Base-by-base conservation (phyloP, 768 basidiomycete species). In the Symmetrospora coprosmae region DNA sequence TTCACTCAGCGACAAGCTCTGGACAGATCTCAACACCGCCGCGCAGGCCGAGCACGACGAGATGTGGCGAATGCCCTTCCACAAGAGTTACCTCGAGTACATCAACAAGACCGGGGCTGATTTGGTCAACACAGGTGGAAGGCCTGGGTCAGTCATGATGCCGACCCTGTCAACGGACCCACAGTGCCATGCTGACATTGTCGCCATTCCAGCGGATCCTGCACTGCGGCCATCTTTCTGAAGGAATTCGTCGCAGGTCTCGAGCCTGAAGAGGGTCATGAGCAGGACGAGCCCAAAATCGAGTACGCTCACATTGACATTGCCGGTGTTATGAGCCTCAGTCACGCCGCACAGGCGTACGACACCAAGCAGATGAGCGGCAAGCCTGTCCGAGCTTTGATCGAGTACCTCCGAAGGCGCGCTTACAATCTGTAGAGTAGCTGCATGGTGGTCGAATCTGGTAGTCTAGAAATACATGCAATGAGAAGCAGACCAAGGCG, bases 241-340 rank as follows among this genome's bases (percentile, higher is more conserved):
- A 86, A 86, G 74, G 55, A 67, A 7, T 69, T 69, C 55, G 68
- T 70, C 34, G 62, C 66, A 25, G 67, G 67, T 2, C 50, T 67
- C 25, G 86, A 85, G 2, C 80, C 82, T 58, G 83, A 86, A 68
- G 74, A 77, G 1, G 78, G 79, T 67, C 77, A 80, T 13, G 81
- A 79, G 41, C 67, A 76, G 59, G 77, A 76, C 14, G 66, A 67
- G 28, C 75, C 80, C 4, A 71, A 74, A 13, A 73, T 87, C 65
- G 80, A 81, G 63, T 91, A 87, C 86, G 88, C 87, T 0, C 88
- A 90, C 71, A 73, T 89, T 40, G 88, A 91, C 67, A 88, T 88
- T 60, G 86, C 70, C 11, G 73, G 72, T 11, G 27, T 41, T 39
- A 63, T 64, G 50, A 31, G 25, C 17, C 34, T 60, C 23, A 14